Evolutionary conservation across 176 grass and related monocot species (phyloP), one percentile per base, ranked within the genome.

Genomic region (Triticum urartu): DNA sequence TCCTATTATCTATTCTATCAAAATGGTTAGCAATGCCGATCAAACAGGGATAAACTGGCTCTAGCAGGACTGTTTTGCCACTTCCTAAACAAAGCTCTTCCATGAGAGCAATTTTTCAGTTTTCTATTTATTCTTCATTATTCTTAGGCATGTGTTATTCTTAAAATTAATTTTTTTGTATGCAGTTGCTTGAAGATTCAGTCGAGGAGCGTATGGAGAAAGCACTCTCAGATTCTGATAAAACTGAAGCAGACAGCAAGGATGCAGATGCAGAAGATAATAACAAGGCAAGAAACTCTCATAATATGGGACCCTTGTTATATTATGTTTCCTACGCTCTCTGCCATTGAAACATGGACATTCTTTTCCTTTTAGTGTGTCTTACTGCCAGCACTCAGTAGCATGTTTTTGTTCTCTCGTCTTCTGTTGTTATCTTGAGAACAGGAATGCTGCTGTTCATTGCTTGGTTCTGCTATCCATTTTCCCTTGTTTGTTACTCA

Each of bases 151-250:
- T 76, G 83, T 81, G 28, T 32, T 83, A 54, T 47, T 39, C 52
- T 45, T 59, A n/a, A 33, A 74, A 68, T 65, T 84, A 45, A 67
- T 82, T 75, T 89, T 26, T 18, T 79, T 56, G 59, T 87, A 81
- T 83, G 34, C 86, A 95, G 96, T 92, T 98, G 86, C 96, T 98
- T 86, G 93, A 98, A 92, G 96, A 98, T 94, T 91, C 93, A 72
- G 88, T 95, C 79, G 96, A 94, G 89, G 96, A 94, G 75, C 82
- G 86, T 17, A 86, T 92, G 88, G 96, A 98, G 65, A 95, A 86
- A 72, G 78, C 92, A 84, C 85, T 92, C 78, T 89, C 86, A 82
- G 96, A 98, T 78, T 94, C 91, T 56, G 93, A 98, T 75, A 98
- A 89, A 91, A 85, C 83, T 87, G 93, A 98, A 89, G 84, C 85